phyloP scores from a whole-genome alignment of 257 asterid genomes.

The Rhazya stricta region DNA sequence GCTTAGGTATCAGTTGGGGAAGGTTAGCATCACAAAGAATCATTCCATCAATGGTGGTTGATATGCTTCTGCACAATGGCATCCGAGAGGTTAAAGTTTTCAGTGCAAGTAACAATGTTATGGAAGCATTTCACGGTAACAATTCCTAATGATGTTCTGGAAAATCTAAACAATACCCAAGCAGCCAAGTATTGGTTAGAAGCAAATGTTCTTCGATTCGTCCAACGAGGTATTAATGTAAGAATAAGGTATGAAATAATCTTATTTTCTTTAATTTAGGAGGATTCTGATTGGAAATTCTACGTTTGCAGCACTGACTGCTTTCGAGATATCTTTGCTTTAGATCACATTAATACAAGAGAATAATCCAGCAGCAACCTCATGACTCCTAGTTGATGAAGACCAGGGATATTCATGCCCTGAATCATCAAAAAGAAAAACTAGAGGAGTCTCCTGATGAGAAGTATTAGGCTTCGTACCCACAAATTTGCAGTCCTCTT shows the following conservation, averaged over 20 bases:
- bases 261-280: too few relatives aligned
- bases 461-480: too few relatives aligned
- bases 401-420: too few relatives aligned
- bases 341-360: too few relatives aligned
- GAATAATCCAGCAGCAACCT: too few relatives aligned
- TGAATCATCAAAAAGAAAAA: too few relatives aligned
- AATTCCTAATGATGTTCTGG: neutral
- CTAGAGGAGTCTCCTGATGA: too few relatives aligned
- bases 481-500: too few relatives aligned
- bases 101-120: conserved; percentile 9
- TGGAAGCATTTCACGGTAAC: conserved; percentile 18
- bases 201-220: neutral
- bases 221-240: neutral
- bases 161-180: neutral
- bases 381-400: too few relatives aligned
- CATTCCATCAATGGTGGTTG: conserved; percentile 22
- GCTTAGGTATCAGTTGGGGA: conserved; percentile 20
- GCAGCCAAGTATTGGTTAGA: neutral
- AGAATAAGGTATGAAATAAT: neutral
- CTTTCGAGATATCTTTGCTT: too few relatives aligned
- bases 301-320: too few relatives aligned
- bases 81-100: conserved; percentile 12
- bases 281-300: too few relatives aligned
- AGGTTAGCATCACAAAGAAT: neutral
- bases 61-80: conserved; percentile 7